These are phyloP conservation scores for Xylariaceae sp. DNA, from an alignment of 2,329 filamentous ascomycete genomes.

Conservation along the genomic window DNA sequence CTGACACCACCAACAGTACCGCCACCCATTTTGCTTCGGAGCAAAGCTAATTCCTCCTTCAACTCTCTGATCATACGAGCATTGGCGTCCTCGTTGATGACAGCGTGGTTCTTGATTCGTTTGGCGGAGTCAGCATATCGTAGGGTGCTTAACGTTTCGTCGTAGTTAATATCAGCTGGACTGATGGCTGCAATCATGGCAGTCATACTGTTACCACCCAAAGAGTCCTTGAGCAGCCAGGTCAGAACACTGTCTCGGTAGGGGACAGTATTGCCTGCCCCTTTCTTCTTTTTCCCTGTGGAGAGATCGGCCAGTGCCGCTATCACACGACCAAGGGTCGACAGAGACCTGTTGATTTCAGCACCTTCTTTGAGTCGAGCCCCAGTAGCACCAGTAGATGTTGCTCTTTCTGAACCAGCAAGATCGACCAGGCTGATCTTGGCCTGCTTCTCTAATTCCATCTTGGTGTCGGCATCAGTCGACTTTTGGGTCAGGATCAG, in stretches of 20 bases:
- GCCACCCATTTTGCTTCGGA: conserved; percentile 79
- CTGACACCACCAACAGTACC: conserved; percentile 41
- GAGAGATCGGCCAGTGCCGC: conserved; percentile 90
- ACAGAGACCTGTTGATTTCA: conserved; percentile 96
- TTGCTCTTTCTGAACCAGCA: conserved; percentile 94
- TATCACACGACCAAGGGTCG: conserved; percentile 95
- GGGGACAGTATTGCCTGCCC: conserved; percentile 71
- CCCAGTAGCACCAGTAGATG: conserved; percentile 93
- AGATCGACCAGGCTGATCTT: conserved; percentile 98
- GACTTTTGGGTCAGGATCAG: conserved; percentile 92
- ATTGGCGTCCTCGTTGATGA: conserved; percentile 98
- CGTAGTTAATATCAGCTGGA: conserved; percentile 97
- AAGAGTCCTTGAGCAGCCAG: conserved; percentile 93
- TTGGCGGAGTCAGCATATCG: conserved; percentile 97
- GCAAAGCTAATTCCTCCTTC: conserved; percentile 85
- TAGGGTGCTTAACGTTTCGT: conserved; percentile 92
- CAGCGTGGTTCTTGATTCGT: conserved; percentile 99
- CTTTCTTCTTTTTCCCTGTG: conserved; percentile 77
- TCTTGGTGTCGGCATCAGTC: conserved; percentile 84
- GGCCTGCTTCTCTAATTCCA: conserved; percentile 96
- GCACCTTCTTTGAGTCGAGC: conserved; percentile 95
- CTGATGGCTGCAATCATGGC: conserved; percentile 99
- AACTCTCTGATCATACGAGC: conserved; percentile 97
- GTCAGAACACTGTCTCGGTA: conserved; percentile 96
- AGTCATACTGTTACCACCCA: conserved; percentile 98